Conservation (phyloP, 1,139 yeast species). For the Blastobotrys arbuscula region DNA sequence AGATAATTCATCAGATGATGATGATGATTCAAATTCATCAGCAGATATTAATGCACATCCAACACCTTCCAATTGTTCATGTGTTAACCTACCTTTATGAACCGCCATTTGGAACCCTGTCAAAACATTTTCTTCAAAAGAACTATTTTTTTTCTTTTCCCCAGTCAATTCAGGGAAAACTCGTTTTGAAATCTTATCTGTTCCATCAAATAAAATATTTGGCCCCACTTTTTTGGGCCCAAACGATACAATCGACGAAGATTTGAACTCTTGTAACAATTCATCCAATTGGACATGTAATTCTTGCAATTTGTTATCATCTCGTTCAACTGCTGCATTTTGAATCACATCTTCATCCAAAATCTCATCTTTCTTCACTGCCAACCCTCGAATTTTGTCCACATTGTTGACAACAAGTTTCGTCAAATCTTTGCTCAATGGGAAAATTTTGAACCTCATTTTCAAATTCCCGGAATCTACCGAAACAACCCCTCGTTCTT, state of each 20-base stretch:
- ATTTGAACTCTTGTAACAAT: conserved; percentile 29
- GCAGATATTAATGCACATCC: conserved; percentile 47
- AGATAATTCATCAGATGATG: conserved; percentile 27
- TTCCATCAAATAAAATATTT: conserved; percentile 61
- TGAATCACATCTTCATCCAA: conserved; percentile 20
- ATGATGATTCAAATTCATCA: conserved; percentile 21
- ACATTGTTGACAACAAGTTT: conserved; percentile 49
- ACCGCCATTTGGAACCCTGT: conserved; percentile 85
- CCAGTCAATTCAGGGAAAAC: conserved; percentile 13
- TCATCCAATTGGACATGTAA: conserved; percentile 19
- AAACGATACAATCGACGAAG: conserved; percentile 54
- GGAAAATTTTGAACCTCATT: conserved; percentile 45
- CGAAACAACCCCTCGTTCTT: conserved; percentile 35
- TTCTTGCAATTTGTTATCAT: conserved; percentile 25
- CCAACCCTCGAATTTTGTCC: conserved; percentile 34
- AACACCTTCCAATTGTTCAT: conserved; percentile 84
- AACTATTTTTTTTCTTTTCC: conserved; percentile 16
- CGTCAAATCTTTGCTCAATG: conserved; percentile 51
- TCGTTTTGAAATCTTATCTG: conserved; percentile 24
- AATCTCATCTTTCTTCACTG: conserved; percentile 12
- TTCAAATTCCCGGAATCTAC: conserved; percentile 46
- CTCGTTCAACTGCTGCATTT: conserved; percentile 22
- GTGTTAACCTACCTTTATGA: conserved; percentile 79
- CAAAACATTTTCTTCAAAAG: conserved; percentile 58
- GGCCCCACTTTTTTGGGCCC: conserved; percentile 79